Evolutionary conservation across 169 alveolate genomes (phyloP).

Genomic region (Cyclospora cayetanensis): DNA sequence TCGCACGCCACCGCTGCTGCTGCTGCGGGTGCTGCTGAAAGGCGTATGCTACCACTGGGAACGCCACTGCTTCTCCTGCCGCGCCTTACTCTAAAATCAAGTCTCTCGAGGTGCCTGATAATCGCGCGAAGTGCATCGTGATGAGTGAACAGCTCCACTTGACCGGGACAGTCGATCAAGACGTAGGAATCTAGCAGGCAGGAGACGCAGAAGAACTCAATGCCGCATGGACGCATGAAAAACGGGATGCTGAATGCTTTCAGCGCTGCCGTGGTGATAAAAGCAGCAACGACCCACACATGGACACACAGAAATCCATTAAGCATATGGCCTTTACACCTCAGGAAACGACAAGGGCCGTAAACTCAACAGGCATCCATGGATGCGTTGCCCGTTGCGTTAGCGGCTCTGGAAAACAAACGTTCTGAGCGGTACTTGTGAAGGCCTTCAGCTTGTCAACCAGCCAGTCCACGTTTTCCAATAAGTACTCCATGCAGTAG

Average conservation of each 20-base stretch:
- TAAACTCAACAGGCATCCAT: neutral
- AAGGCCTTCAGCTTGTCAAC: slow-evolving; percentile 69
- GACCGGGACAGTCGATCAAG: slow-evolving; percentile 97
- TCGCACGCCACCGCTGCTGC: neutral
- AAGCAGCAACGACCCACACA: too few species aligned
- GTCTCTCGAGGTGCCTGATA: slow-evolving; percentile 80
- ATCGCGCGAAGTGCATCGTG: slow-evolving; percentile 89
- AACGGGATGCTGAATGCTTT: neutral
- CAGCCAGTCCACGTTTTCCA: slow-evolving; percentile 93
- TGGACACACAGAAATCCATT: too few species aligned
- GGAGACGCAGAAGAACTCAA: neutral
- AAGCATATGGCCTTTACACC: too few species aligned
- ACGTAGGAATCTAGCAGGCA: slow-evolving; percentile 82
- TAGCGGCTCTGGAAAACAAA: neutral
- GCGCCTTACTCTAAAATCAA: slow-evolving; percentile 79
- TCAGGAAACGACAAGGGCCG: neutral
- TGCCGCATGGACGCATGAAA: neutral
- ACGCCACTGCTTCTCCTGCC: neutral
- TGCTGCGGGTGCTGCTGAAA: neutral
- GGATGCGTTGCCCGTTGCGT: neutral
- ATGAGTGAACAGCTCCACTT: slow-evolving; percentile 96
- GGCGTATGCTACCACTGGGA: neutral
- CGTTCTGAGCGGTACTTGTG: slow-evolving; percentile 66
- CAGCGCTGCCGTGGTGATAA: too few species aligned
- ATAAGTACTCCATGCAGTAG: slow-evolving; percentile 94